Percentiles rank a stretch among this genome's conserved stretches.
Conservation (phyloP, 371 early-diverging fungal species). For the Mucor mucedo region DNA sequence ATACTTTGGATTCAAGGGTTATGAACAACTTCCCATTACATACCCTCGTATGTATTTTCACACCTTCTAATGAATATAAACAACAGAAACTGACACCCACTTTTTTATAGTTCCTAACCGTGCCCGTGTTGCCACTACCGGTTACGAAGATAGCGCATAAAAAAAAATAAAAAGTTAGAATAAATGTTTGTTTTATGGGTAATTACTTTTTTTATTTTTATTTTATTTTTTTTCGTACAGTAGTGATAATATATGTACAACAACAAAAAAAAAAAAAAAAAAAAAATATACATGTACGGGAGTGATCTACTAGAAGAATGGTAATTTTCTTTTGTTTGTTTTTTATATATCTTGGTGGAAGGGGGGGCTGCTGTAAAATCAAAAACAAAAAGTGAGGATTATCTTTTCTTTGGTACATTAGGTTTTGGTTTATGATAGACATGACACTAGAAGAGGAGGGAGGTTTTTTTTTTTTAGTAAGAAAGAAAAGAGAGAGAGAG, state of each 20-base stretch:
- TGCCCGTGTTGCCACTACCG: conserved; percentile 50
- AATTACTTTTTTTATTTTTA: background rate
- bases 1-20: conserved; percentile 55
- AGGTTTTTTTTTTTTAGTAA: background rate
- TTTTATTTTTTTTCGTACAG: no score
- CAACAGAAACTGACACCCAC: background rate
- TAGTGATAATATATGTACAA: background rate
- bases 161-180: conserved; percentile 10
- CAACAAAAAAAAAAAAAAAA: background rate
- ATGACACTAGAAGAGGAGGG: conserved; percentile 64
- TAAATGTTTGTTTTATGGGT: background rate
- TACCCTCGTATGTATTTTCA: conserved; percentile 48
- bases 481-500: background rate
- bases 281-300: no score
- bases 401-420: conserved; percentile 35
- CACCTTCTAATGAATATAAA: no score
- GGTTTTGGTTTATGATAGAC: conserved; percentile 82
- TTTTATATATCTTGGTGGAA: background rate
- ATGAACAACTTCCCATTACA: conserved; percentile 46
- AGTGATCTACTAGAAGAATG: background rate
- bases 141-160: conserved; percentile 49
- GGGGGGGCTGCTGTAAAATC: background rate
- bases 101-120: conserved; percentile 45
- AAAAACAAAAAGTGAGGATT: no score
- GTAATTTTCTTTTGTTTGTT: background rate